Evolutionary conservation across 306 rosid genomes (phyloP).

Genomic region (Cicer arietinum): DNA sequence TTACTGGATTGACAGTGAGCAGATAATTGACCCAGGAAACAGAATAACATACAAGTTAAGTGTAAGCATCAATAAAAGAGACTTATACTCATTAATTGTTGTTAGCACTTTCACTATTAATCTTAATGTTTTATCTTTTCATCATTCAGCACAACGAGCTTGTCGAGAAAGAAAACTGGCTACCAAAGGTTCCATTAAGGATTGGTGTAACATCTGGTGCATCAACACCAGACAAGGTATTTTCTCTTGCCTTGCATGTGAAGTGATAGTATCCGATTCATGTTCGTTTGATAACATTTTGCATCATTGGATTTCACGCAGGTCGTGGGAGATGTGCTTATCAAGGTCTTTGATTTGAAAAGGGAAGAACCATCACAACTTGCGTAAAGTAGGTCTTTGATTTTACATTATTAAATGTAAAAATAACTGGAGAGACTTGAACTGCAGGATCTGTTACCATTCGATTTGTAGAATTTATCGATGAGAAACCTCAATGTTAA

Average conservation of each 20-base stretch:
- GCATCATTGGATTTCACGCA: constrained; percentile 36
- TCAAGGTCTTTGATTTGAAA: constrained; percentile 81
- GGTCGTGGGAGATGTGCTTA: constrained; percentile 88
- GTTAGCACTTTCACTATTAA: constrained; percentile 3
- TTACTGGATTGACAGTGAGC: constrained; percentile 90
- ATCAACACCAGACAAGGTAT: constrained; percentile 98
- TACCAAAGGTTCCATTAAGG: constrained; percentile 81
- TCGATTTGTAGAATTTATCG: constrained; percentile 5
- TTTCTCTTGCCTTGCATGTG: constrained; percentile 10
- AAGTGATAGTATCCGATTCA: neutral
- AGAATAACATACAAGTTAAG: constrained; percentile 77
- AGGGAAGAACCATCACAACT: constrained; percentile 76
- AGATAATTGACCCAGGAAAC: constrained; percentile 97
- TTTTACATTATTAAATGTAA: constrained; percentile 39
- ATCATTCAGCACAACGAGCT: constrained; percentile 84
- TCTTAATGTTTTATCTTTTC: constrained; percentile 12
- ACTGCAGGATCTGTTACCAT: constrained; percentile 29
- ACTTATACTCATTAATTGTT: constrained; percentile 21
- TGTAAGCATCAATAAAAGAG: constrained; percentile 54
- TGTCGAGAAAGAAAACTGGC: constrained; percentile 87
- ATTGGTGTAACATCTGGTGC: constrained; percentile 98
- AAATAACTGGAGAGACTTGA: constrained; percentile 29
- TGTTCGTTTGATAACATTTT: neutral
- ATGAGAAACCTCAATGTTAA: constrained; percentile 27
- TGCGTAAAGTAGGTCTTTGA: constrained; percentile 45